A percentile compares a stretch with the other conserved stretches of the same genome.
Conservation (phyloP, 768 basidiomycete genomes). For the Russula virescens region DNA sequence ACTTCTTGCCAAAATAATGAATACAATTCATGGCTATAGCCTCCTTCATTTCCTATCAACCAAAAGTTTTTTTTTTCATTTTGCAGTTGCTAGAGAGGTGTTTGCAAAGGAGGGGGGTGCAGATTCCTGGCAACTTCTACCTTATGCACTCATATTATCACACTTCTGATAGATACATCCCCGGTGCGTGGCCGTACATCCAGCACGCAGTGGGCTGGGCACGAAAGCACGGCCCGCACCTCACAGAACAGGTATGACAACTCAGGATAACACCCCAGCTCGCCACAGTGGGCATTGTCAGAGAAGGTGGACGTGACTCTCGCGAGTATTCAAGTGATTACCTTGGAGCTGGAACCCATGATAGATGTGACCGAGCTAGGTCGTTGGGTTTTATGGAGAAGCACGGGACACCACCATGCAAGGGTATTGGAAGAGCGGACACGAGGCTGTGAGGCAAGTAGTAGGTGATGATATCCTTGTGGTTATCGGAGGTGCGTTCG, state of each 20-base stretch:
- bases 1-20: too few relatives aligned
- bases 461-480: constrained; percentile 46
- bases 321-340: constrained; percentile 52
- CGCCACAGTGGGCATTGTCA: constrained; percentile 49
- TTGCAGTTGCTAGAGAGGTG: too few relatives aligned
- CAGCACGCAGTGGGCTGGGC: constrained; percentile 62
- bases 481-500: constrained; percentile 70
- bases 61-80: too few relatives aligned
- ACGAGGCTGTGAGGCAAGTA: constrained; percentile 48
- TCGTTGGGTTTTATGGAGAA: constrained; percentile 46
- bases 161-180: constrained; percentile 24
- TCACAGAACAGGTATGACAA: constrained; percentile 64
- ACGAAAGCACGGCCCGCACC: constrained; percentile 47
- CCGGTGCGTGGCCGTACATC: constrained; percentile 66
- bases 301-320: constrained; percentile 50
- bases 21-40: too few relatives aligned
- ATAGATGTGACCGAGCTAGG: constrained; percentile 64
- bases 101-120: too few relatives aligned
- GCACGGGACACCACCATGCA: constrained; percentile 41
- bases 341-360: constrained; percentile 46
- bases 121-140: too few relatives aligned
- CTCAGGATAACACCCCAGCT: constrained; percentile 56
- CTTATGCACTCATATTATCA: neutral
- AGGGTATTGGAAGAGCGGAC: constrained; percentile 56
- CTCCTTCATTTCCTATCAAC: too few relatives aligned